Evolutionary conservation across 192 early-diverging fungal species (phyloP).

Genomic region (Pilaira anomala): DNA sequence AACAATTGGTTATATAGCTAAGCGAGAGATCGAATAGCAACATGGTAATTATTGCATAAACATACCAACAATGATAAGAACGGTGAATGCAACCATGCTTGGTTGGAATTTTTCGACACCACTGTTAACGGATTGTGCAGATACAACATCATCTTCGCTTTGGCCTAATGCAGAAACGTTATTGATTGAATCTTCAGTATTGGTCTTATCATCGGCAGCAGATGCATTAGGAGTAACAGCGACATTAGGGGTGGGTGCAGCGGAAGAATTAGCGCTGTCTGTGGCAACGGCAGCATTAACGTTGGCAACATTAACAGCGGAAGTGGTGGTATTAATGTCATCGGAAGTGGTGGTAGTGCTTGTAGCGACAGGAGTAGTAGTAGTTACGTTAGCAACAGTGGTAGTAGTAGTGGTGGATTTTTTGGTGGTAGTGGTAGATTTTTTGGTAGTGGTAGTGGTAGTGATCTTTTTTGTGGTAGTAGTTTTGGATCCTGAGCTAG

Average conservation of each 20-base stretch:
- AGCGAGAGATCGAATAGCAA: too few relatives aligned
- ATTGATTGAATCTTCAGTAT: neutral
- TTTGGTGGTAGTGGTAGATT: neutral
- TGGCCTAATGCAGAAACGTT: too few relatives aligned
- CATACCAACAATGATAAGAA: neutral
- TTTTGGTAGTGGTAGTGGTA: constrained; percentile 2
- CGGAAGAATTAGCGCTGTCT: neutral
- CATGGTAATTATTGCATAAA: neutral
- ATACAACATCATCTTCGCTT: too few relatives aligned
- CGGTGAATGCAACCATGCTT: neutral
- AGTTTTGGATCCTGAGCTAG: neutral
- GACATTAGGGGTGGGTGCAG: neutral
- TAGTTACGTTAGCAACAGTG: neutral
- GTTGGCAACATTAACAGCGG: neutral
- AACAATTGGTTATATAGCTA: too few relatives aligned
- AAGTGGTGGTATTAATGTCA: neutral
- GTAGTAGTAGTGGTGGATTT: neutral
- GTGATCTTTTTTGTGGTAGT: neutral
- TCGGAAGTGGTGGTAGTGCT: neutral
- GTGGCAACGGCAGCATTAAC: neutral
- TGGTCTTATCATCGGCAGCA: neutral
- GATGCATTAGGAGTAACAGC: neutral
- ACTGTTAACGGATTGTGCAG: constrained; percentile 17
- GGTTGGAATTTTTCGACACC: constrained; percentile 9
- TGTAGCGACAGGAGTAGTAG: neutral